Base-by-base conservation (phyloP, 805 yeast genomes). In the Ogataea trehalophila region DNA sequence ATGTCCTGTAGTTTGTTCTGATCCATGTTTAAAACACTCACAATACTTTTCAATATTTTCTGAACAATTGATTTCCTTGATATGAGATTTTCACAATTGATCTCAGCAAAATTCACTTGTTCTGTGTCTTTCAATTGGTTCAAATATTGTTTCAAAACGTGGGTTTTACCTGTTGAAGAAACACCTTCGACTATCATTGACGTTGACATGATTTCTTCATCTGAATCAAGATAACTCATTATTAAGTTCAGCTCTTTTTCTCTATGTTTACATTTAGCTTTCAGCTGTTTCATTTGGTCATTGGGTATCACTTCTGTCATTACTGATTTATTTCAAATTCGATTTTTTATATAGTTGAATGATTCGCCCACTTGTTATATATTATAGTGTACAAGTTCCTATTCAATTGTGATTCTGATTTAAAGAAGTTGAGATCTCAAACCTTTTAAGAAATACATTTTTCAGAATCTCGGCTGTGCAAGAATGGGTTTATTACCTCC, bases 81-180 rank as follows among this genome's bases (percentile, higher is more conserved):
- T 26, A 77, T 57, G 43, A 73, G 67, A 50, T 69, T 76, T 44
- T 76, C 79, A 55, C 81, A 76, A 13, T 68, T 61, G 14, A 78
- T 55, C 6, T 66, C 50, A 2, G 72, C 58, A 18, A 58, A 55
- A 5, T 58, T 56, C 5, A 71, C 56, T 2, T 56, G 57, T 15
- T 44, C 42, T 5, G 26, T 34, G 2, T 33, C 15, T 9, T 46
- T 34, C 14, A 71, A 43, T 8, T 53, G 47, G 6, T 63, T 42
- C 15, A 76, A 56, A 48, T 65, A 74, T 16, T 55, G 47, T 1
- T 49, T 52, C 5, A 77, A 60, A 1, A 71, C 66, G 45, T 61
- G 63, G 2, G 80, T 62, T 53, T 78, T 78, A 0, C 83, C 83
- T 16, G 74, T 63, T 1, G 80, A 69, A 44, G 70, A 65, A 47